Conservation (phyloP, 2,329 filamentous ascomycete species). For the Chalaropsis ovoidea region DNA sequence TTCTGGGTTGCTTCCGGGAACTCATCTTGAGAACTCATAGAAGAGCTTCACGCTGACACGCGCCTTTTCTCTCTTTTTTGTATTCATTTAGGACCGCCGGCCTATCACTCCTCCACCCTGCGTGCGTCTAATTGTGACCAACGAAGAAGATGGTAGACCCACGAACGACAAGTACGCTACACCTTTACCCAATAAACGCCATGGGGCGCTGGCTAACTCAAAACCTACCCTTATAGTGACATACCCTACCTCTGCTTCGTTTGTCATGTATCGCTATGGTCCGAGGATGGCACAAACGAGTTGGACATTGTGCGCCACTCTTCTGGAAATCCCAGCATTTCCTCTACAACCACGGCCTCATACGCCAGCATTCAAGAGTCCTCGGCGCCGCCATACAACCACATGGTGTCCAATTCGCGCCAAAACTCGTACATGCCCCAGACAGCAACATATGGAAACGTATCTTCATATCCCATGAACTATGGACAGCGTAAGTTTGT, state of each 20-base stretch:
- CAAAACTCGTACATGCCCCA: slow-evolving; percentile 30
- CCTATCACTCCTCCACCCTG: slow-evolving; percentile 95
- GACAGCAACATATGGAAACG: slow-evolving; percentile 26
- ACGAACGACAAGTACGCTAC: slow-evolving; percentile 24
- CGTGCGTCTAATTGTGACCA: slow-evolving; percentile 69
- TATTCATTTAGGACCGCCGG: slow-evolving; percentile 60
- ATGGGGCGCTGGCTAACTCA: neutral
- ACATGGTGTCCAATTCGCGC: slow-evolving; percentile 34
- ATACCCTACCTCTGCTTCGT: slow-evolving; percentile 45
- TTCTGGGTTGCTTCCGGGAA: neutral
- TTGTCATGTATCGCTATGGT: slow-evolving; percentile 58
- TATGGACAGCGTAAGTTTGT: slow-evolving; percentile 32
- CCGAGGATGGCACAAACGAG: slow-evolving; percentile 53
- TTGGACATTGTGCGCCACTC: slow-evolving; percentile 56
- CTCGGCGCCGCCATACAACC: slow-evolving; percentile 31
- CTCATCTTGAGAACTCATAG: too few species aligned
- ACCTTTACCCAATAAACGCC: neutral
- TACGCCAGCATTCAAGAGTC: slow-evolving; percentile 28
- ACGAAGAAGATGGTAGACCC: slow-evolving; percentile 56
- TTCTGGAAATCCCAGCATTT: slow-evolving; percentile 64
- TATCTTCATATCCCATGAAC: slow-evolving; percentile 24
- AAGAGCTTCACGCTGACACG: neutral
- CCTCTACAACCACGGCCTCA: slow-evolving; percentile 57
- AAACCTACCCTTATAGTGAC: slow-evolving; percentile 40
- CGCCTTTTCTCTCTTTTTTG: neutral